These are phyloP conservation scores for Leptodontidium sp. DNA, from an alignment of 2,329 filamentous ascomycete genomes.

Conservation along the genomic window DNA sequence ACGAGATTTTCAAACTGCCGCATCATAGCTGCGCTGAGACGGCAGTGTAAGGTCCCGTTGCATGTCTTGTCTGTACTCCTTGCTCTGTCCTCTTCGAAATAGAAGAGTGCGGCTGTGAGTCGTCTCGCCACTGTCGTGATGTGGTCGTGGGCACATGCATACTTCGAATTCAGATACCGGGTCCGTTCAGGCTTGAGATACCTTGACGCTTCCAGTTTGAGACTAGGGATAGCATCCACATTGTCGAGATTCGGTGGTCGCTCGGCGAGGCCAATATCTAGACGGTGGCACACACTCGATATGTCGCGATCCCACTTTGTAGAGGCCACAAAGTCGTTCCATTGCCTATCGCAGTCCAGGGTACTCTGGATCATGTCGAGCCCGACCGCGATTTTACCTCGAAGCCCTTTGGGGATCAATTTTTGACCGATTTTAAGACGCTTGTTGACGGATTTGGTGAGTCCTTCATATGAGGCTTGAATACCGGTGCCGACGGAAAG, in stretches of 20 bases:
- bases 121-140: conserved; percentile 2
- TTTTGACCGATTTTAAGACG: conserved; percentile 3
- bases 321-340: conserved; percentile 2
- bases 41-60: conserved; percentile 1
- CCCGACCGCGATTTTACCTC: background rate
- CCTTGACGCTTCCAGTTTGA: background rate
- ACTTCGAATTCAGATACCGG: background rate
- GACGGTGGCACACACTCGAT: conserved; percentile 4
- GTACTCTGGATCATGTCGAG: background rate
- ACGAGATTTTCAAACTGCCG: conserved; percentile 5
- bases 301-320: background rate
- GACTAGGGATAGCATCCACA: conserved; percentile 1
- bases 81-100: background rate
- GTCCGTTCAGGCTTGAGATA: background rate
- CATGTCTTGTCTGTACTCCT: background rate
- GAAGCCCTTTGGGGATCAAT: conserved; percentile 2
- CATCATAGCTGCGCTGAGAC: conserved; percentile 4
- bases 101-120: conserved; percentile 2
- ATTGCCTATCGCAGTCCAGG: background rate
- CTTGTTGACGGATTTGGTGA: background rate
- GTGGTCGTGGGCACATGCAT: conserved; percentile 4
- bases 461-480: background rate
- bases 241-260: conserved; percentile 2
- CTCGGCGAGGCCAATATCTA: background rate
- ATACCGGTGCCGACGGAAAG: no score